Base-by-base conservation (phyloP, 768 basidiomycete genomes). In the Royoungia palumana region DNA sequence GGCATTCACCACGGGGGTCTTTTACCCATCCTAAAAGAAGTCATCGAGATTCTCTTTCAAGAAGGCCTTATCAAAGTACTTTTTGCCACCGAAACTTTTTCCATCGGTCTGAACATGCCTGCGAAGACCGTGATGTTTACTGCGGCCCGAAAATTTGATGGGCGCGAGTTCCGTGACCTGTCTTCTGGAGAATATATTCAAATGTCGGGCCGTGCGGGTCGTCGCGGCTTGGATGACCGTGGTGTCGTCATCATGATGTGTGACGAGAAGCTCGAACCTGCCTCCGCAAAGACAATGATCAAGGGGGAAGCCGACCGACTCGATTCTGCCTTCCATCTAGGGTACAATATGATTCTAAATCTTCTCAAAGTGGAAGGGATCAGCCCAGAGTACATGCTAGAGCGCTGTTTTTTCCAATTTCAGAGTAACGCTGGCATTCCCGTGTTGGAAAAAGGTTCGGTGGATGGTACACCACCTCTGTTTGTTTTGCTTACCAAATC, bases 201-300 rank as follows among this genome's bases (percentile, higher is more conserved):
- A 63, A 99, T 99, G 96, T 94, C 94, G 0, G 96, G 96, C 47
- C 89, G 96, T 48, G 96, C 96, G 2, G 96, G 96, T 54, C 86
- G 96, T 60, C 83, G 96, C 70, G 96, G 96, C 36, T 72, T 98
- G 50, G 96, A 99, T 66, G 95, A 98, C 53, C 83, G 96, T n/a
- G 96, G 96, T 46, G 92, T 98, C 42, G 96, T 99, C 44, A 97
- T 99, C 59, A 89, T 99, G 92, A 98, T 99, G 96, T 89, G 89
- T 65, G 96, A 98, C 68, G 93, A 98, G 72, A 97, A 95, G 70
- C 76, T 99, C 38, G 96, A 98, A 60, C 94, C 96, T 0, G 66
- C 80, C 2, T 82, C 87, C 0, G 94, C 96, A 32, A 98, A 95
- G 73, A 79, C 76, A 45, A 99, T 99, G 96, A 87, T 99, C 60